Evolutionary conservation across 2,329 filamentous ascomycete species (phyloP), one percentile per base, ranked within the genome.

Genomic region (Xenosphaeropsis pyriputrescens): DNA sequence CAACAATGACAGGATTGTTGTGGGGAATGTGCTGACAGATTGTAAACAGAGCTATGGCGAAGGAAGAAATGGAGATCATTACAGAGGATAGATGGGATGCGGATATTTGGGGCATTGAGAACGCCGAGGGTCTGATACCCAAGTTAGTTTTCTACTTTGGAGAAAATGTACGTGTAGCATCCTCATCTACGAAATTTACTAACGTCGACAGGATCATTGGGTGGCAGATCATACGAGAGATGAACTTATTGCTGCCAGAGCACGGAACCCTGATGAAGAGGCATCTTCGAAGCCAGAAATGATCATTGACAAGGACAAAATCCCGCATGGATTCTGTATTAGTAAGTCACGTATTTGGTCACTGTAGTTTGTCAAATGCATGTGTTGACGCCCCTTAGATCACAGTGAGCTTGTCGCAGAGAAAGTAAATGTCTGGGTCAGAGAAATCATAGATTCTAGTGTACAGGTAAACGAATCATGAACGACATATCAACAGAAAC

Each of bases 301-400:
- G 36, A 53, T 67, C 26, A 59, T 79, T 29, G 73, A 78, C 39
- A 64, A 73, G 44, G 64, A 62, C 2, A 58, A 63, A 8, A 53
- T 79, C 8, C 68, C 68, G 6, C 75, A 80, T 55, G 71, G 68
- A 0, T 80, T 79, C 54, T 78, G 73, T 48, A 63, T 70, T 19
- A 54, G 66, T 69, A 44, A 57, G 65, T 59, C 14, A 13, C 16
- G 35, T 30, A 17, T 12, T 16, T 30, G 16, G 12, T 14, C 17
- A 12, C 12, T 30, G 8, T 13, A 4, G 16, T 9, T 29, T 12
- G 22, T 40, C 45, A 41, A 41, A 44, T 41, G 44, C 14, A 14
- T 17, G 5, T 15, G n/a, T 36, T 26, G 22, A 26, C 8, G 12
- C 8, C 22, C 8, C 8, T 26, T 9, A 65, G 63, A 59, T 18